Base-by-base conservation (phyloP, 805 yeast genomes). In the Lipomyces yamanashiensis region DNA sequence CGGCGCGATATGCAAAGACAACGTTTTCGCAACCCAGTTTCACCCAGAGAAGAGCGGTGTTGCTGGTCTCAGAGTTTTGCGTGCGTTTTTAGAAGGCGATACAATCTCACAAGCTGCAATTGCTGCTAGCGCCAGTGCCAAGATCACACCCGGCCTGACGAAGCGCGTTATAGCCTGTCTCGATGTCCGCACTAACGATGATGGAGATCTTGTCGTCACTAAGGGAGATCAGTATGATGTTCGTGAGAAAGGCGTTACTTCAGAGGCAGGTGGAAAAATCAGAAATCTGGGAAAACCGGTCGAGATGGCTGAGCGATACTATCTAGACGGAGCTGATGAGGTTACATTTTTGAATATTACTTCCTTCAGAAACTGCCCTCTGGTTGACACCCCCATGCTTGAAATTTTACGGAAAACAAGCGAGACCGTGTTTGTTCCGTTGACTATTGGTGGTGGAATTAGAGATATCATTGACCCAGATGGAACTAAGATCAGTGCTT, bases 141-240 rank as follows among this genome's bases (percentile, higher is more conserved):
- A 23, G 10, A 12, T 41, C 21, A 54, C 23, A 23, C 53, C 61
- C 8, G 98, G 98, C 0, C 80, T 95, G 36, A 87, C 98, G 0
- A 84, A 93, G 74, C 86, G 99, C 76, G 85, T 96, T 23, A 92
- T 95, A 77, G 99, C 99, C 0, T 95, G 99, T 76, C 77, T 95
- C 50, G 99, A 95, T 74, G 99, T 95, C n/a, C 85, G 99, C 71
- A 82, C 96, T 7, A 95, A 95, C 74, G 99, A 95, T 73, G 80
- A 80, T 44, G 99, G 99, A 39, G 99, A 95, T 74, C 82, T 95
- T 70, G 99, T 95, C 0, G 99, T 95, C 34, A 95, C 99, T 0
- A 95, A 95, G 77, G 99, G 99, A 62, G 99, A 95, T 73, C 99
- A 95, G 76, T 95, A 95, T 74, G 97, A 95, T 76, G 99, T 95